Evolutionary conservation across 345 rosid genomes (phyloP).

Genomic region (Microthlaspi erraticum): DNA sequence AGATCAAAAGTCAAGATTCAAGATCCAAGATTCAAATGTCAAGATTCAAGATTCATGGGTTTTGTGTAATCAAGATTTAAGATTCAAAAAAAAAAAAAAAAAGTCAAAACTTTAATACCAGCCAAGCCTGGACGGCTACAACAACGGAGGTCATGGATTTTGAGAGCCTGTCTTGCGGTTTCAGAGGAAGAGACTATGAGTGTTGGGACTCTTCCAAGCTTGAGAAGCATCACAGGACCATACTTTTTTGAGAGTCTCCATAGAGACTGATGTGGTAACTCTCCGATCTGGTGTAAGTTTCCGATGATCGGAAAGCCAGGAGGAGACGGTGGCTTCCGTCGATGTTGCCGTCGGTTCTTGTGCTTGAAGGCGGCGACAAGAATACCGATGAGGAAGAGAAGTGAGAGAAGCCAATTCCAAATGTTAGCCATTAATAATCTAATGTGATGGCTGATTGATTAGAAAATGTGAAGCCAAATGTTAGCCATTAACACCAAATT

Average conservation of each 20-base stretch:
- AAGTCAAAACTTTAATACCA: slow-evolving; percentile 2
- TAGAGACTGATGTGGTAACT: slow-evolving; percentile 44
- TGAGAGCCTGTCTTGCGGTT: slow-evolving; percentile 50
- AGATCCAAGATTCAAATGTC: slow-evolving; percentile 9
- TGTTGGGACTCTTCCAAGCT: slow-evolving; percentile 47
- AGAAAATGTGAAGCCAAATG: too few species aligned
- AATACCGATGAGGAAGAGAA: slow-evolving; percentile 3
- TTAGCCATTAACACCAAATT: too few species aligned
- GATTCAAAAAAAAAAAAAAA: neutral
- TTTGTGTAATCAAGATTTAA: neutral
- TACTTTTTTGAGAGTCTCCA: slow-evolving; percentile 55
- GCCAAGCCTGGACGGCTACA: slow-evolving; percentile 52
- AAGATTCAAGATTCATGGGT: slow-evolving; percentile 6
- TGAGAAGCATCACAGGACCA: slow-evolving; percentile 57
- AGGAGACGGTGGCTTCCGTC: slow-evolving; percentile 43
- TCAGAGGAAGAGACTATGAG: slow-evolving; percentile 55
- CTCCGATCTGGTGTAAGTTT: slow-evolving; percentile 46
- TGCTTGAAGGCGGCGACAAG: neutral
- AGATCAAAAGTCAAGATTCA: slow-evolving; percentile 9
- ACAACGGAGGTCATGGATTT: slow-evolving; percentile 50
- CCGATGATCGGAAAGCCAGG: slow-evolving; percentile 52
- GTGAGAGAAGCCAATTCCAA: neutral
- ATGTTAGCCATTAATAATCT: too few species aligned
- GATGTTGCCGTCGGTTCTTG: neutral
- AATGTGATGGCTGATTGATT: too few species aligned